Percentiles rank a stretch among this genome's conserved stretches.
phyloP scores from a whole-genome alignment of 768 basidiomycete genomes.

The Auriculariales sp. region DNA sequence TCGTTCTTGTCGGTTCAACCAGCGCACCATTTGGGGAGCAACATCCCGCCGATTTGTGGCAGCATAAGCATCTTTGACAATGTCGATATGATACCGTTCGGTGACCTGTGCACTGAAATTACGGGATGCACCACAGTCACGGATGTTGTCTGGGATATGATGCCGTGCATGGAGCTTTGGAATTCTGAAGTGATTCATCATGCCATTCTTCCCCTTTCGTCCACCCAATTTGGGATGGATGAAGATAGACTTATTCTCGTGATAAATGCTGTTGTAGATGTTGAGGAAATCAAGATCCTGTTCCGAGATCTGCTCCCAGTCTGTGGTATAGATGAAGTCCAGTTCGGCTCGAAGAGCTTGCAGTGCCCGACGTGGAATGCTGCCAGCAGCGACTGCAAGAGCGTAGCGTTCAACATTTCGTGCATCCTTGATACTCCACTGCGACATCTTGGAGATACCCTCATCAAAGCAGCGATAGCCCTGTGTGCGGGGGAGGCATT shows the following conservation, averaged over 20 bases:
- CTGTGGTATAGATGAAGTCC: not conserved
- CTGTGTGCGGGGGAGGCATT: constrained; percentile 16
- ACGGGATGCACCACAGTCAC: constrained; percentile 5
- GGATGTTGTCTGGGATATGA: constrained; percentile 4
- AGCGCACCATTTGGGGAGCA: constrained; percentile 6
- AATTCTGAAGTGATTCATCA: constrained; percentile 8
- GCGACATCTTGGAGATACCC: constrained; percentile 24
- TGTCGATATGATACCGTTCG: constrained; percentile 8
- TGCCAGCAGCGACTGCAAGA: constrained; percentile 12
- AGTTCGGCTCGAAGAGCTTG: not conserved
- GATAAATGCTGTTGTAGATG: not conserved
- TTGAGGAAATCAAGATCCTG: not conserved
- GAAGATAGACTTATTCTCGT: not conserved
- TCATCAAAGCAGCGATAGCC: constrained; percentile 26
- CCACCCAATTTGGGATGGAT: not conserved
- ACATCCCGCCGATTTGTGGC: constrained; percentile 7
- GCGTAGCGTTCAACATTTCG: constrained; percentile 19
- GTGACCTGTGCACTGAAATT: constrained; percentile 8
- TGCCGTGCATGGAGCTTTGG: constrained; percentile 8
- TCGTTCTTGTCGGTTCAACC: constrained; percentile 2
- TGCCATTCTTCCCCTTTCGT: not conserved
- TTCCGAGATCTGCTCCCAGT: not conserved
- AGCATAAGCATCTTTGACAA: constrained; percentile 7
- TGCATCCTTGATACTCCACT: constrained; percentile 30
- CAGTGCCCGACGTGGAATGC: not conserved